Base-by-base conservation (phyloP, 75 land plant genomes). In the Cryptomeria japonica region DNA sequence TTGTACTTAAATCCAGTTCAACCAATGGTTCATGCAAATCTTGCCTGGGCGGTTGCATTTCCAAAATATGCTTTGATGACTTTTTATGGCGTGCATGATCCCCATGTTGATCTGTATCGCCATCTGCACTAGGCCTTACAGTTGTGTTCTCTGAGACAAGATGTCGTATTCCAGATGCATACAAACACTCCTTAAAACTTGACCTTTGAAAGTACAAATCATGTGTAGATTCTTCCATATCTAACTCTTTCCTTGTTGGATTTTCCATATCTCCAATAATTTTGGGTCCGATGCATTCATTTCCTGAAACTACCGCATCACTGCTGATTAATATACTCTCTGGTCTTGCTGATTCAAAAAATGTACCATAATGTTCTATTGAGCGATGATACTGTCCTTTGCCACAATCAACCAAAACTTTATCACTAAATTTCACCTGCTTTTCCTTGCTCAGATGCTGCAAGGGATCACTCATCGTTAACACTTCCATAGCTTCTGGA, bases 211-310 rank as follows among this genome's bases (percentile, higher is more conserved):
- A 37, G 31, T 12, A 82, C 46, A 11, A 28, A 82, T 61, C 84
- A 46, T 34, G 68, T 13, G 16, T 56, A 22, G 88, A 75, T 38
- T 88, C 77, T 15, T 83, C 86, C 12, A 72, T 87, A 72, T 76
- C 86, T 47, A 91, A 55, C 79, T 89, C 92, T 42, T 78, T 83
- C 41, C 88, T 82, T 80, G 42, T 83, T 42, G 89, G 36, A 84
- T 85, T 91, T 61, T 90, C 93, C 75, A 91, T 39, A 82, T 91
- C 92, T 37, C 90, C 92, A 76, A 87, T 89, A 61, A 85, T 92
- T 38, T 80, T 87, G 32, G 56, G 87, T 28, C 42, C 70, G 55
- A 87, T 72, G 76, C 80, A 89, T 37, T 89, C 92, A 56, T 90
- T 91, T 46, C 92, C 90, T 78, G 87, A 85, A 64, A 89, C 89